A percentile compares a stretch with the other conserved stretches of the same genome.
Evolutionary conservation across 257 asterid species (phyloP).

Genomic region (Buddleja alternifolia): DNA sequence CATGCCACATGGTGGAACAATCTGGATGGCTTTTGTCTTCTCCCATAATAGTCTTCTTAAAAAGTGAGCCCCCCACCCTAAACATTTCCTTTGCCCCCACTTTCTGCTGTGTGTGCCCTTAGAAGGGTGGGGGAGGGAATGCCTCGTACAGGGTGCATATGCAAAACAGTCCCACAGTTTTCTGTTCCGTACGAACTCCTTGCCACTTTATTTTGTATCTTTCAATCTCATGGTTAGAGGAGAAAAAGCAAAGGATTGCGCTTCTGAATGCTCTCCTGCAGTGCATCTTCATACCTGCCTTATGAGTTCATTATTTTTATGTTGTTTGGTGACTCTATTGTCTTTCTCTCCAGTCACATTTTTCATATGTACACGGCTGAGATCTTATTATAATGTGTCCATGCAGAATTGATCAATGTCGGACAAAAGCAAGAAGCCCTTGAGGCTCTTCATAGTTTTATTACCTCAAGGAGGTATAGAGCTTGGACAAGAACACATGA

Average conservation of each 20-base stretch:
- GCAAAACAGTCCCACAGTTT: neutral
- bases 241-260: neutral
- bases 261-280: too few species aligned
- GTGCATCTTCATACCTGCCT: too few species aligned
- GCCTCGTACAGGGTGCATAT: neutral
- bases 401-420: slow-evolving; percentile 88
- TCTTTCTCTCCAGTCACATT: neutral
- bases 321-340: neutral
- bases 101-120: neutral
- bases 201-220: neutral
- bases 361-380: slow-evolving; percentile 10
- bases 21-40: neutral
- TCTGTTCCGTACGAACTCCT: neutral
- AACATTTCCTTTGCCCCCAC: neutral
- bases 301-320: too few species aligned
- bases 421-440: slow-evolving; percentile 95
- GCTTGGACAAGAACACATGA: slow-evolving; percentile 96
- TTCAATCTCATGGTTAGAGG: neutral
- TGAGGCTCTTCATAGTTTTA: slow-evolving; percentile 81
- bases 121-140: neutral
- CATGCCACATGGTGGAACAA: neutral
- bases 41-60: neutral
- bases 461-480: slow-evolving; percentile 85
- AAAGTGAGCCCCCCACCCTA: neutral
- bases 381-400: too few species aligned